These are phyloP conservation scores for Pholiota microspora DNA, from an alignment of 768 basidiomycete species.

Conservation along the genomic window DNA sequence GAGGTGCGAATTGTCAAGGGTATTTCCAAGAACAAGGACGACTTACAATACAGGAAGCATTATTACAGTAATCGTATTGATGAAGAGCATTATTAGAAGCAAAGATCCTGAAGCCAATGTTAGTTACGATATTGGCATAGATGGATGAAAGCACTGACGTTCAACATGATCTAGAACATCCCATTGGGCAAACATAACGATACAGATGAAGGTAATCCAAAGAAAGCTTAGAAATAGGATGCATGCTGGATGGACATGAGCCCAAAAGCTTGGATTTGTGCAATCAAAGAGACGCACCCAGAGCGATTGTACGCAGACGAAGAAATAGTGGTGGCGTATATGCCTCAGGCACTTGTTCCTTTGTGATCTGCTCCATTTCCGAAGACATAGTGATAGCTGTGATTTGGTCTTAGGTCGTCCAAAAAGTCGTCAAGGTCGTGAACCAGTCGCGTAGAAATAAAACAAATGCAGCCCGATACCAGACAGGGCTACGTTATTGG, in stretches of 20 bases:
- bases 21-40: background rate
- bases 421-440: background rate
- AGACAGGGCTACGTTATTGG: background rate
- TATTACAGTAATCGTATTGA: conserved; percentile 24
- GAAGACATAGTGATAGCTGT: conserved; percentile 22
- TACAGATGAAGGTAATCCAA: conserved; percentile 26
- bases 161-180: conserved; percentile 22
- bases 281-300: background rate
- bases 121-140: background rate
- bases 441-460: background rate
- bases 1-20: background rate
- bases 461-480: background rate
- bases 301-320: conserved; percentile 5
- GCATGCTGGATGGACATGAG: conserved; percentile 14
- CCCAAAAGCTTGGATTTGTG: background rate
- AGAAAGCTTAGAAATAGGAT: conserved; percentile 25
- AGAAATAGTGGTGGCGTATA: conserved; percentile 1
- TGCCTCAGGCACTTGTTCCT: background rate
- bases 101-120: conserved; percentile 20
- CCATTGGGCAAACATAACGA: conserved; percentile 27
- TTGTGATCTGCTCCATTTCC: conserved; percentile 32
- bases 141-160: conserved; percentile 17
- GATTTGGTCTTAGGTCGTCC: too few relatives aligned
- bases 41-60: conserved; percentile 29
- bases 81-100: conserved; percentile 25